Conservation (phyloP, 257 asterid genomes). For the Capsicum rhomboideum region DNA sequence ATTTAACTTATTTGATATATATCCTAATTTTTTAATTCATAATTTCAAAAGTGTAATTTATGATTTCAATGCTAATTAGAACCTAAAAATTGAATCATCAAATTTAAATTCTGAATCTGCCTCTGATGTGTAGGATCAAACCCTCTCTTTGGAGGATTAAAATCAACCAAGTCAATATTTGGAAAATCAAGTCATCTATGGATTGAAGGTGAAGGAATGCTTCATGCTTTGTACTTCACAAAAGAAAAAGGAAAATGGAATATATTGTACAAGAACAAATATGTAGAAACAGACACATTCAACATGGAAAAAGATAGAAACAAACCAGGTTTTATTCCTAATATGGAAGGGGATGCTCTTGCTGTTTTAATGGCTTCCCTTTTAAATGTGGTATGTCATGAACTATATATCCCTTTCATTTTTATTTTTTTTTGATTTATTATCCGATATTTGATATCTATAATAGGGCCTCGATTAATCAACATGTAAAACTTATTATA, state of each 20-base stretch:
- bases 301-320: conserved; percentile 11
- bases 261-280: conserved; percentile 23
- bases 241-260: conserved; percentile 10
- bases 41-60: not conserved
- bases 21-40: not conserved
- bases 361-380: conserved; percentile 38
- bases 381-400: conserved; percentile 24
- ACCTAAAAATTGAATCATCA: not conserved
- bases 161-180: conserved; percentile 28
- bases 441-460: too few relatives aligned
- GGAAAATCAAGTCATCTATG: conserved; percentile 31
- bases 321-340: conserved; percentile 26
- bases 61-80: not conserved
- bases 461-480: not conserved
- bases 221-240: conserved; percentile 34
- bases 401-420: not conserved
- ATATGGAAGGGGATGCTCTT: conserved; percentile 34
- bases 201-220: conserved; percentile 53
- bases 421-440: too few relatives aligned
- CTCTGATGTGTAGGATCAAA: conserved; percentile 22
- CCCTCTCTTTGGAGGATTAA: conserved; percentile 33
- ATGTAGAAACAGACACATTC: conserved; percentile 23
- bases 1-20: too few relatives aligned
- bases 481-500: not conserved
- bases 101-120: not conserved